phyloP scores from a whole-genome alignment of 495 filamentous ascomycete species.

The Aspergillus sclerotioniger region DNA sequence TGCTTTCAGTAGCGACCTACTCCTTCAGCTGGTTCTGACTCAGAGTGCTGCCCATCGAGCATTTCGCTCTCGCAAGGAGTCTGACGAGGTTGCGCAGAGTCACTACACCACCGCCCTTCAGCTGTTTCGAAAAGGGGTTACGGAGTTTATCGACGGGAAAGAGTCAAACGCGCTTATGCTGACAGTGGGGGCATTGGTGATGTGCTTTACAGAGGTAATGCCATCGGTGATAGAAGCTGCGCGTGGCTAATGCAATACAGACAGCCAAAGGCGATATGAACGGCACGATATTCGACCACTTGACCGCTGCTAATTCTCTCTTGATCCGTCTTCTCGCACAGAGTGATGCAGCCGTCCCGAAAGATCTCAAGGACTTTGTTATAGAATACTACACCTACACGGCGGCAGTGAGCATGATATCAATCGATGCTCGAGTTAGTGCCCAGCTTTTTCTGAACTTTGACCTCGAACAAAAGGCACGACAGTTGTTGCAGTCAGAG shows the following conservation, averaged over 20 bases:
- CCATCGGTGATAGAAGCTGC: constrained; percentile 8
- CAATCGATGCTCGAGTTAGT: constrained; percentile 35
- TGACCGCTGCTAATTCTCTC: constrained; percentile 34
- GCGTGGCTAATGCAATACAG: constrained; percentile 11
- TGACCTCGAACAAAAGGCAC: constrained; percentile 36
- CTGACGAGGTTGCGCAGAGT: constrained; percentile 33
- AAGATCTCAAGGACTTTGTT: constrained; percentile 39
- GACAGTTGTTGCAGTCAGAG: constrained; percentile 26
- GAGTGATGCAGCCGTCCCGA: constrained; percentile 32
- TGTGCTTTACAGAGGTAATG: constrained; percentile 42
- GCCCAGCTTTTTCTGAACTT: constrained; percentile 35
- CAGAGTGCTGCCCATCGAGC: constrained; percentile 41
- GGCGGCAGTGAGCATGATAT: constrained; percentile 44
- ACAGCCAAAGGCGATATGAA: constrained; percentile 42
- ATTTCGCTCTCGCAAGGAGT: constrained; percentile 34
- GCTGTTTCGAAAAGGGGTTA: constrained; percentile 33
- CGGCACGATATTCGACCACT: constrained; percentile 38
- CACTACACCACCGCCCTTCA: constrained; percentile 37
- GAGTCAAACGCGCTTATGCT: constrained; percentile 37
- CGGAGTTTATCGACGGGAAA: constrained; percentile 38
- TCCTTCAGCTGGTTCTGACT: constrained; percentile 37
- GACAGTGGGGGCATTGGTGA: constrained; percentile 35
- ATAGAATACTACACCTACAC: constrained; percentile 43
- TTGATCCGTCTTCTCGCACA: constrained; percentile 32
- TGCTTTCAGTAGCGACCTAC: constrained; percentile 37